phyloP scores from a whole-genome alignment of 805 yeast genomes.

The Starmerella tilneyi region DNA sequence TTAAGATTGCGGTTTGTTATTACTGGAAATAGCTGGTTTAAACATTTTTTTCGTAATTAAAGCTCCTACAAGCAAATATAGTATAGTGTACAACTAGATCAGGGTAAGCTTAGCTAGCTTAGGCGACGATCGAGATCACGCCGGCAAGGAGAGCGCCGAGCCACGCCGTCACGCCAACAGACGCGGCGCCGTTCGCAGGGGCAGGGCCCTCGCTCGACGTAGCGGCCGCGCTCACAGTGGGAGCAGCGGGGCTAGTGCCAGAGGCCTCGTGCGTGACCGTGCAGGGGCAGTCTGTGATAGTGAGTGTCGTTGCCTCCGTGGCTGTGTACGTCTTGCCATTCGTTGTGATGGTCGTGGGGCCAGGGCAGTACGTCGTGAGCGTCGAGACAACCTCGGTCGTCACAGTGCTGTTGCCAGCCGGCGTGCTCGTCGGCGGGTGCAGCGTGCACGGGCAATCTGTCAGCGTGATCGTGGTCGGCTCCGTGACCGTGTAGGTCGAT shows the following conservation, averaged over 20 bases:
- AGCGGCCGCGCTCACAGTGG: background rate
- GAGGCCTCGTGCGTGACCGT: conserved; percentile 38
- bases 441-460: conserved; percentile 74
- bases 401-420: conserved; percentile 19
- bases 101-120: too few relatives aligned
- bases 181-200: conserved; percentile 33
- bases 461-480: conserved; percentile 68
- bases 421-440: conserved; percentile 30
- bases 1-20: too few relatives aligned
- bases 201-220: conserved; percentile 28
- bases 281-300: conserved; percentile 80
- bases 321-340: conserved; percentile 30
- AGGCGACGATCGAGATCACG: too few relatives aligned
- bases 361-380: conserved; percentile 68
- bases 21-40: too few relatives aligned
- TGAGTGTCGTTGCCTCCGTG: conserved; percentile 66
- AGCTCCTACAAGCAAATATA: too few relatives aligned
- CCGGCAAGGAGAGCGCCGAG: conserved; percentile 26
- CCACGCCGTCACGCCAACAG: conserved; percentile 10
- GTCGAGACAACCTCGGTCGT: conserved; percentile 16
- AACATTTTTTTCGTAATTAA: too few relatives aligned
- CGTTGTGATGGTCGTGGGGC: conserved; percentile 49
- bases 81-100: too few relatives aligned
- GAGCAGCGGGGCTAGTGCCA: background rate
- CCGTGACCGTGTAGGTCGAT: conserved; percentile 58